phyloP scores from a whole-genome alignment of 1,139 yeast species.

The Kazachstania sp. region DNA sequence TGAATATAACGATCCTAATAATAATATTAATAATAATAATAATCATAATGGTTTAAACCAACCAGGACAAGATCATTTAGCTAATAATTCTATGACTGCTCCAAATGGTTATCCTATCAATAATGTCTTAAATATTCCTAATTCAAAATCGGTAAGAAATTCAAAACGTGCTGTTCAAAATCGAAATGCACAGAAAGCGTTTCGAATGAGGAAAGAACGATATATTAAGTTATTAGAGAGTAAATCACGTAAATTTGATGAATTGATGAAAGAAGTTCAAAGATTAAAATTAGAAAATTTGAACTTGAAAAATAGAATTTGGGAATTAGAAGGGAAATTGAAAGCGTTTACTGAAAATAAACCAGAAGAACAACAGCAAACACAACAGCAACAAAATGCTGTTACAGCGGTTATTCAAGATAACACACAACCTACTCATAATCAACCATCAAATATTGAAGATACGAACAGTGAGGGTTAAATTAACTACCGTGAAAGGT shows the following conservation, averaged over 20 bases:
- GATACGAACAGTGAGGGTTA: neutral
- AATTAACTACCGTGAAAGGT: no score
- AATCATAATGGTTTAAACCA: neutral
- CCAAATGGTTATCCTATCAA: neutral
- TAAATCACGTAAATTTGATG: constrained; percentile 54
- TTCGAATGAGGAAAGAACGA: constrained; percentile 69
- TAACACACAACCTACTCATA: neutral
- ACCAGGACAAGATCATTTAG: no score
- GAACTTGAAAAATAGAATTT: constrained; percentile 5
- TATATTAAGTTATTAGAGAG: constrained; percentile 69
- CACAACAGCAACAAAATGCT: neutral
- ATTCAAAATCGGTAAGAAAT: constrained; percentile 17
- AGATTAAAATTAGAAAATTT: constrained; percentile 5
- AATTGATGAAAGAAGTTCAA: constrained; percentile 38
- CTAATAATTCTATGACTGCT: neutral
- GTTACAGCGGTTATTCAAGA: neutral
- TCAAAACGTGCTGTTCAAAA: constrained; percentile 84
- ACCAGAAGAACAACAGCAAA: neutral
- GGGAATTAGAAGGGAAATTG: constrained; percentile 7
- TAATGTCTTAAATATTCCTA: neutral
- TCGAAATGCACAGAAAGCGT: constrained; percentile 81
- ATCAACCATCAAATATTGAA: neutral
- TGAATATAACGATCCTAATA: neutral
- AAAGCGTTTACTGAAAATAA: neutral
- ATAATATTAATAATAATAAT: neutral